Evolutionary conservation across 1,139 yeast species (phyloP).

Genomic region (Nakaseomyces bracarensis): DNA sequence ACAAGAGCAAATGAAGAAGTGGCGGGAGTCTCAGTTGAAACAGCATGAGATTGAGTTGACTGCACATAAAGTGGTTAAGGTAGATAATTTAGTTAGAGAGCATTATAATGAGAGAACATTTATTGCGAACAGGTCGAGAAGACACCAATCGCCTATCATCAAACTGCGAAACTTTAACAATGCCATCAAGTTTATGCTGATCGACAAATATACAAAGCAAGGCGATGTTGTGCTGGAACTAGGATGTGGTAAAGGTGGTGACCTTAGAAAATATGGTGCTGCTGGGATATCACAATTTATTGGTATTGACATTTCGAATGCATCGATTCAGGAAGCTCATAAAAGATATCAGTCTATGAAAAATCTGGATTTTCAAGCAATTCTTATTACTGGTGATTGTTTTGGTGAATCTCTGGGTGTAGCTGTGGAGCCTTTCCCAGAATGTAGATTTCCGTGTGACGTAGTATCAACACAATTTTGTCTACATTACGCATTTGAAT

Average conservation of each 20-base stretch:
- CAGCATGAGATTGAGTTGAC: conserved; percentile 31
- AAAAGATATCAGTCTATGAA: conserved; percentile 56
- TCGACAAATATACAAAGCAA: conserved; percentile 54
- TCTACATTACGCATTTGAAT: conserved; percentile 87
- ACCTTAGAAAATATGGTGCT: conserved; percentile 78
- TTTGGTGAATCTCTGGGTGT: conserved; percentile 63
- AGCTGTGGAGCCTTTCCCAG: conserved; percentile 59
- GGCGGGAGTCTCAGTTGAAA: conserved; percentile 32
- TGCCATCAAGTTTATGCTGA: conserved; percentile 79
- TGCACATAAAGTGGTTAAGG: conserved; percentile 27
- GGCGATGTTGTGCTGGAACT: conserved; percentile 63
- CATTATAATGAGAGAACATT: conserved; percentile 85
- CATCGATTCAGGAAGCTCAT: conserved; percentile 77
- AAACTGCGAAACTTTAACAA: conserved; percentile 84
- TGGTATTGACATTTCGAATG: conserved; percentile 89
- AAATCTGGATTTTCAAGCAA: conserved; percentile 55
- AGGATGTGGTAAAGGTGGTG: conserved; percentile 99
- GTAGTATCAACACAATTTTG: conserved; percentile 86
- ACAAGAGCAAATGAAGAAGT: conserved; percentile 24
- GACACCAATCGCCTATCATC: conserved; percentile 77
- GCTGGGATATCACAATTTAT: conserved; percentile 67
- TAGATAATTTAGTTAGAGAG: conserved; percentile 56
- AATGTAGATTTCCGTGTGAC: conserved; percentile 75
- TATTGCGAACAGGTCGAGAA: conserved; percentile 52
- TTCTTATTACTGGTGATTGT: conserved; percentile 87